Evolutionary conservation across 2,329 filamentous ascomycete genomes (phyloP), one percentile per base, ranked within the genome.

Genomic region (Aspergillus phoenicis): DNA sequence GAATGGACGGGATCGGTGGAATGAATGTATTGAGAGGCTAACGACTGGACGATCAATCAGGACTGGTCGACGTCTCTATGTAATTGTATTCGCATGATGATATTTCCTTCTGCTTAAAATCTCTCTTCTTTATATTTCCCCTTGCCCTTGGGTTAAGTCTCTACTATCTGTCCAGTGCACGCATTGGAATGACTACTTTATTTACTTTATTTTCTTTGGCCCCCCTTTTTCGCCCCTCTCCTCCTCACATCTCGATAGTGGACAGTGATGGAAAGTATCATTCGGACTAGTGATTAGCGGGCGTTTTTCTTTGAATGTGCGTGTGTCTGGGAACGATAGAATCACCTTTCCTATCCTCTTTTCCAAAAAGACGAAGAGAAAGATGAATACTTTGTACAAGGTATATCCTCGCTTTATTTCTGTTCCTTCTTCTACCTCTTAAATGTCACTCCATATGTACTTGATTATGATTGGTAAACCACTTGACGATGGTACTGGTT

Each of bases 251-350:
- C 30, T 43, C 17, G 15, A 51, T 56, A 10, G 7, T 20, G n/a
- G n/a, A 20, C n/a, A 20, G 48, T 24, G 26, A 47, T 45, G 26
- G 20, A 47, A 55, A 52, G 48, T 26, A 20, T 6, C 26, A 45
- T 36, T 36, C 11, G 33, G 54, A 38, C 10, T 57, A 47, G 56
- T 61, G 55, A 59, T 57, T 45, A 55, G 56, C 54, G 51, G 62
- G 62, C 56, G 62, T 54, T 43, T 38, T 13, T 8, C 38, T n/a
- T 52, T 51, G 11, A 36, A 7, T 26, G 4, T 2, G 2, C 5
- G 33, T 45, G 33, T 57, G 55, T 52, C 20, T 17, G 38, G 38
- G 36, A n/a, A 28, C 17, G 47, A 62, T 57, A 52, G 49, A 17
- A 28, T 6, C 20, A 20, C 20, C 20, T 8, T 22, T 8, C 17